phyloP scores from a whole-genome alignment of 148 eudicot species.

The Arbutus unedo region DNA sequence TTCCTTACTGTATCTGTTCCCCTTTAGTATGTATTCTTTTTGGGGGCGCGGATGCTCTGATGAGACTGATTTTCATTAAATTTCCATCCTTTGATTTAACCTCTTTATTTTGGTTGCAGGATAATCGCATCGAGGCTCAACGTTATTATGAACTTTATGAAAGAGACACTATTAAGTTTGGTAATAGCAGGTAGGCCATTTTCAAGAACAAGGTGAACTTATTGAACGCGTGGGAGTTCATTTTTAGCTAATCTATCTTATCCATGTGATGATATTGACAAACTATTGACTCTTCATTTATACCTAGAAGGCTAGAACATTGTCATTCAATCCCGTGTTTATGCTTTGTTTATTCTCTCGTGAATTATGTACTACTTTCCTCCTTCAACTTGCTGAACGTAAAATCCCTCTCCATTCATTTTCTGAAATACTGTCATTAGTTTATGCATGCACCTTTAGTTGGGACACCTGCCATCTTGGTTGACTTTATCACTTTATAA shows the following conservation, averaged over 20 bases:
- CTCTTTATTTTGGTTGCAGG: conserved; percentile 47
- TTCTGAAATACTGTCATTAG: background rate
- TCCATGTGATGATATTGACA: background rate
- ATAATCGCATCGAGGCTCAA: conserved; percentile 70
- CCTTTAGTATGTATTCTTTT: background rate
- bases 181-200: conserved; percentile 75
- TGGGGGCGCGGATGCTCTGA: background rate
- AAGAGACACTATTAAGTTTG: conserved; percentile 82
- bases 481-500: too few relatives aligned
- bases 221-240: background rate
- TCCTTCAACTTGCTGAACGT: background rate
- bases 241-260: background rate
- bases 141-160: conserved; percentile 87
- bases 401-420: background rate
- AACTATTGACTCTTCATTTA: background rate
- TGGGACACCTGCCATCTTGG: too few relatives aligned
- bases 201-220: background rate
- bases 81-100: conserved; percentile 15
- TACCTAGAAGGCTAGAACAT: background rate
- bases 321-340: background rate
- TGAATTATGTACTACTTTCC: background rate
- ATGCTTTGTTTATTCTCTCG: background rate
- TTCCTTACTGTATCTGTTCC: background rate
- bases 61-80: background rate
- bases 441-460: background rate